Base-by-base conservation (phyloP, 768 basidiomycete species). In the Erythrobasidium yunnanense region DNA sequence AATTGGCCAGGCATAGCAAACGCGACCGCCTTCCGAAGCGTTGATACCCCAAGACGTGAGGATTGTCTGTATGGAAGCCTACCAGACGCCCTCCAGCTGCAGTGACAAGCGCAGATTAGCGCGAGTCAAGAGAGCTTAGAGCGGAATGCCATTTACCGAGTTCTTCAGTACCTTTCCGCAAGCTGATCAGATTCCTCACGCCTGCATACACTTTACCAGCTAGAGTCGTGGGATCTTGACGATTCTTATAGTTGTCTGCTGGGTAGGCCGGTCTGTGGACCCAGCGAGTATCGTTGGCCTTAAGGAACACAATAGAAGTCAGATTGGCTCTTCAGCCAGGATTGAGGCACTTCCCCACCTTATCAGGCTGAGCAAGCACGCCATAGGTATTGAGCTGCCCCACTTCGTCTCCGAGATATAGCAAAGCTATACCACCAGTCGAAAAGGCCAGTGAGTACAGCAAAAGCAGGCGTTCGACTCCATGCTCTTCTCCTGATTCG, bases 401-500 rank as follows among this genome's bases (percentile, higher is more conserved):
- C 25, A 62, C 57, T 30, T 62, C 57, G 55, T 62, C 57, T 17
- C 57, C 57, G 13, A 62, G 57, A 30, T 45, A 47, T 20, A 62
- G 22, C 6, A 62, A n/a, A 3, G 57, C 35, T 6, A 62, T 62
- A 27, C 57, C 57, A 11, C 57, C 57, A 5, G 45, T 62, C 2
- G 57, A 62, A 33, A 62, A 62, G 23, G 18, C 20, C 5, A 62
- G 46, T 2, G 42, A 47, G 30, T 62, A 62, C 20, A 62, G 17
- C 27, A 62, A 46, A 7, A 62, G 29, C 4, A 62, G 22, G n/a
- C 57, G 15, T 46, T 62, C 57, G 30, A 62, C 42, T 13, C 42
- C 57, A 46, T 62, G 33, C 45, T 62, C 45, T 33, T 62, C 57
- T 13, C 57, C 57, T 20, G 35, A 46, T 33, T 62, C 57, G 45